Base-by-base conservation (phyloP, 306 rosid species). In the Quercus gilva region DNA sequence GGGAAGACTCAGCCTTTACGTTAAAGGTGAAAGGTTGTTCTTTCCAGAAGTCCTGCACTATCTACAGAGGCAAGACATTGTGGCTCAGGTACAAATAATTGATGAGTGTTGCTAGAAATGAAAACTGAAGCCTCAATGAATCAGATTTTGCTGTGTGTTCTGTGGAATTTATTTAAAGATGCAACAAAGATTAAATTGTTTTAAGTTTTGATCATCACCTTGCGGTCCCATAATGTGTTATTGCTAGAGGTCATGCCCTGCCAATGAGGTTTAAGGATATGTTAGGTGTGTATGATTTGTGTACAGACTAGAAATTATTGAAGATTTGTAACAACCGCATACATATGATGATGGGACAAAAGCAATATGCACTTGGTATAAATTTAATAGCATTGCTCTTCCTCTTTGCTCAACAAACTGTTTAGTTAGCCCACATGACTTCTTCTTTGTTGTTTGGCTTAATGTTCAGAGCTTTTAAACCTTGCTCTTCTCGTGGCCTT, bases 1-100 rank as follows among this genome's bases (percentile, higher is more conserved):
- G 57, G 0, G 86, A 79, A 19, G 88, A 78, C 25, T 51, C 88
- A 51, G 57, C 76, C 69, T 78, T 84, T 20, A 79, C 84, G 63
- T 77, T 92, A 81, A 89, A 77, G 83, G 84, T 95, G 52, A 90
- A 77, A 56, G 99, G 98, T 23, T 89, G 76, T 15, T 91, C 97
- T 71, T 92, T 83, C 80, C 80, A 64, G 82, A 90, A 78, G 88
- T 87, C 97, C 28, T 95, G 97, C 82, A 84, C 75, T 74, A 83
- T 95, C 52, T 92, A 85, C 77, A 79, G 74, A 71, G 90, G 79
- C 79, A 58, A 69, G 80, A 76, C 45, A 80, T 90, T 75, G 89
- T 95, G 17, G 99, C 97, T 61, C 96, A 95, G 99, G 98, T 94
- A 84, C 45, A 19, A 41, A n/a, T 29, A n/a, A 57, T 8, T 29